Evolutionary conservation across 768 basidiomycete species (phyloP), one percentile per base, ranked within the genome.

Genomic region (Boletus speciosus): DNA sequence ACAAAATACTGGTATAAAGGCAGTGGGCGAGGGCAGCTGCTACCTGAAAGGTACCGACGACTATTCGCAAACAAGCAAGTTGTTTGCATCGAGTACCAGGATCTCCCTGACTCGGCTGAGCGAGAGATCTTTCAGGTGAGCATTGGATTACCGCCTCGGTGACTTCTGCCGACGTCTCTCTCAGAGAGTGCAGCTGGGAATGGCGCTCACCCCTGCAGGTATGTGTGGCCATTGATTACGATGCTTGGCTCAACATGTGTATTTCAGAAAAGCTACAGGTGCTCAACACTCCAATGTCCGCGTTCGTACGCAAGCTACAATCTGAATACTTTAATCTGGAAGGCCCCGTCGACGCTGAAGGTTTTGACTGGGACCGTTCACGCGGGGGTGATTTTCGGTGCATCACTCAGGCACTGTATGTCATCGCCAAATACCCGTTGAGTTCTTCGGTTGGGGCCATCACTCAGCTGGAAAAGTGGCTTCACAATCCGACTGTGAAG

Each of bases 21-120:
- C 10, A 55, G 45, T 3, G 35, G 43, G 8, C 60, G 66, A 49
- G 68, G 70, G 8, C 69, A 67, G 32, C 51, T 79, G 1, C 72
- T 89, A 0, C 85, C 85, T 0, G 76, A 78, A 0, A 78, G 74
- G 48, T 84, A 82, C 61, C 76, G 73, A 51, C 81, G 77, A 14
- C 37, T 82, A 1, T 91, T 91, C 58, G 73, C 79, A 16, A 85
- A 82, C 61, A 91, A 91, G 66, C 86, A 88, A 57, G 78, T 93
- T 19, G 84, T 88, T 2, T 92, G 90, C 59, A 81, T 90, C n/a
- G 90, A 92, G 64, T 92, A 86, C 57, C 73, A 77, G 52, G 81
- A 82, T 40, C 73, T 88, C 8, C 71, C 72, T 0, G 82, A 82
- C 47, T 60, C 68, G 5, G 78, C 81, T 29, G 85, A 88, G 59